These are phyloP conservation scores for Periconia sp. DNA, from an alignment of 2,329 filamentous ascomycete species.

Conservation along the genomic window DNA sequence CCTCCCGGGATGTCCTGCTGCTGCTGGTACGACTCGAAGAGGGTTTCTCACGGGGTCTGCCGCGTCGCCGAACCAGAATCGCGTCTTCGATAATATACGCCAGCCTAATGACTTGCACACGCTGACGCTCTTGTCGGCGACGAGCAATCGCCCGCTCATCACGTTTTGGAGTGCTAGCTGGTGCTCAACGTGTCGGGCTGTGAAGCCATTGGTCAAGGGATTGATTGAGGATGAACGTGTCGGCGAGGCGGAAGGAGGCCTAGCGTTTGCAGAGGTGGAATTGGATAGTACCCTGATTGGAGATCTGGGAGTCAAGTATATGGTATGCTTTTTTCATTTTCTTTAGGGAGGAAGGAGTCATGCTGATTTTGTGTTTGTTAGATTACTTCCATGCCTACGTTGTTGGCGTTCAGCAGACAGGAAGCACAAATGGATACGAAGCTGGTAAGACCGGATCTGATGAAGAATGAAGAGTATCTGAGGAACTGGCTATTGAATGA, in stretches of 20 bases:
- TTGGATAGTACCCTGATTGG: constrained; percentile 50
- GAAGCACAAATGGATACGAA: constrained; percentile 54
- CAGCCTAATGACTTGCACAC: constrained; percentile 51
- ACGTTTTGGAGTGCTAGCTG: constrained; percentile 55
- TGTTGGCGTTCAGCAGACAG: constrained; percentile 53
- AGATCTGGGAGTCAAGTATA: constrained; percentile 45
- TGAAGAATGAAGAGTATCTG: constrained; percentile 49
- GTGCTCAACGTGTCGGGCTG: constrained; percentile 47
- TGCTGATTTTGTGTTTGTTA: constrained; percentile 10
- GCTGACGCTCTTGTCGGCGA: constrained; percentile 51
- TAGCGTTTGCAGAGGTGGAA: constrained; percentile 53
- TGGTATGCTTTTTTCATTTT: constrained; percentile 22
- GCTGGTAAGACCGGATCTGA: constrained; percentile 46
- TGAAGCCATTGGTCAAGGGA: constrained; percentile 46
- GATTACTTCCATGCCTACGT: constrained; percentile 52
- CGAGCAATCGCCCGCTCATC: constrained; percentile 47
- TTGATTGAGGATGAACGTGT: constrained; percentile 48
- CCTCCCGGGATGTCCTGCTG: no score
- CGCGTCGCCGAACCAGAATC: constrained; percentile 21
- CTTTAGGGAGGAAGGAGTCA: neutral
- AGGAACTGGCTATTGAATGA: constrained; percentile 52
- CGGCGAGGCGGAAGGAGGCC: constrained; percentile 48
- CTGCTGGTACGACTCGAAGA: no score
- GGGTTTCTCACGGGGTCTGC: constrained; percentile 9
- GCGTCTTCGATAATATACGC: constrained; percentile 46